Base-by-base conservation (phyloP, 805 yeast genomes). In the Metschnikowia picachoensis region DNA sequence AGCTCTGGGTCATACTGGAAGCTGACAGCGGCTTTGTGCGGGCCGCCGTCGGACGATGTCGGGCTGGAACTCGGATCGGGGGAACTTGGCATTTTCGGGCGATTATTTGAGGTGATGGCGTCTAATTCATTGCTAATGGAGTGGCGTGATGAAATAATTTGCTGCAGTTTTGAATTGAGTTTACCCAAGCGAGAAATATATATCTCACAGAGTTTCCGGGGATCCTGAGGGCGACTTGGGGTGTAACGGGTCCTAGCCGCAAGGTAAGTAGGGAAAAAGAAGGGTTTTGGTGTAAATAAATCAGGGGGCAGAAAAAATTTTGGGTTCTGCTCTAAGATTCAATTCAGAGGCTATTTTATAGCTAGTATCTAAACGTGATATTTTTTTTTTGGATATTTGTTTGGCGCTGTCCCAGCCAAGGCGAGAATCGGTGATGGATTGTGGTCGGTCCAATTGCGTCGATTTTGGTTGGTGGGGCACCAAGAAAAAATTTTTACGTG, bases 1-100 rank as follows among this genome's bases (percentile, higher is more conserved):
- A 82, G 60, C 37, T 76, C 79, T 41, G 60, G 56, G 48, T 72
- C 75, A 51, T 68, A 72, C 41, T 60, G 60, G 53, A 72, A 72
- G 12, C 58, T 5, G 12, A 43, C 32, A n/a, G 44, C 25, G 35
- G 43, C 17, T 17, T 28, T n/a, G 17, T n/a, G 33, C 33, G 32
- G 28, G 15, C 48, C 47, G 29, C 39, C 35, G 11, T 30, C 51
- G 17, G 51, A 41, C 11, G 48, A 38, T 33, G 46, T 13, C 40
- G 43, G 45, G 44, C 50, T 47, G 8, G 44, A 30, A 16, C 43
- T 36, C 12, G 40, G 17, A 11, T 33, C 39, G 17, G 33, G 43
- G 17, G 47, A 35, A 29, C 28, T 38, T 42, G 39, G 43, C 30
- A 15, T 17, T 42, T 37, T 43, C 27, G 14, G 16, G 35, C 11